Percentiles rank a stretch among this genome's conserved stretches.
phyloP scores from a whole-genome alignment of 129 eudicot genomes.

The Calendula officinalis region DNA sequence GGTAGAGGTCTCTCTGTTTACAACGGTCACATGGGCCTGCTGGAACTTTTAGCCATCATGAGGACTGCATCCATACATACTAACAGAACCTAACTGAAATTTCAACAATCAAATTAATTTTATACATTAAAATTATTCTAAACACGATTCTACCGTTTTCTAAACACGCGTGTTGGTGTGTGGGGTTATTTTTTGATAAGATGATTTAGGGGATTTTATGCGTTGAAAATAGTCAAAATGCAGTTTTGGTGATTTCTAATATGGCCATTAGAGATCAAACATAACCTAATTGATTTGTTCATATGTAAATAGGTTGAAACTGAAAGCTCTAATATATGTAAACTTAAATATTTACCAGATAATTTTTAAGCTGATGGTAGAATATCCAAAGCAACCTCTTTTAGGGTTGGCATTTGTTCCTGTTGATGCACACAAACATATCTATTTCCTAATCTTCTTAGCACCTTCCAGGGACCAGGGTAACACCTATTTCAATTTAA shows the following conservation, averaged over 20 bases:
- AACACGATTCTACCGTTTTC: too few species aligned
- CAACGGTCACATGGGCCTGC: not conserved
- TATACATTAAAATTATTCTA: not conserved
- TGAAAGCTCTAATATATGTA: not conserved
- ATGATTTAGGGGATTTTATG: too few species aligned
- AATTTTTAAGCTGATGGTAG: slow-evolving; percentile 64
- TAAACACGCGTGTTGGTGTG: too few species aligned
- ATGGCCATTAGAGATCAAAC: not conserved
- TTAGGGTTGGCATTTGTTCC: slow-evolving; percentile 80
- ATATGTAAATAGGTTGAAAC: not conserved
- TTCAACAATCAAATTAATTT: not conserved
- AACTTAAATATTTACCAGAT: slow-evolving; percentile 15
- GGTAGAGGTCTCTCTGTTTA: not conserved
- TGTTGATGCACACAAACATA: slow-evolving; percentile 74
- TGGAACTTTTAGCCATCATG: not conserved
- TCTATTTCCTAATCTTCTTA: slow-evolving; percentile 53
- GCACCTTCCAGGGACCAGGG: slow-evolving; percentile 96
- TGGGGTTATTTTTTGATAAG: too few species aligned
- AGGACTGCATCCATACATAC: not conserved
- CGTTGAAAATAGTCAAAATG: too few species aligned
- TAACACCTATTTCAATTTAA: slow-evolving; percentile 51
- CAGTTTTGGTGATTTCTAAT: too few species aligned
- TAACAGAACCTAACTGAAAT: not conserved
- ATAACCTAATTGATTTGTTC: not conserved
- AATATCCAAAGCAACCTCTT: slow-evolving; percentile 91